Evolutionary conservation across 805 yeast genomes (phyloP).

Genomic region (Saturnispora quitensis): DNA sequence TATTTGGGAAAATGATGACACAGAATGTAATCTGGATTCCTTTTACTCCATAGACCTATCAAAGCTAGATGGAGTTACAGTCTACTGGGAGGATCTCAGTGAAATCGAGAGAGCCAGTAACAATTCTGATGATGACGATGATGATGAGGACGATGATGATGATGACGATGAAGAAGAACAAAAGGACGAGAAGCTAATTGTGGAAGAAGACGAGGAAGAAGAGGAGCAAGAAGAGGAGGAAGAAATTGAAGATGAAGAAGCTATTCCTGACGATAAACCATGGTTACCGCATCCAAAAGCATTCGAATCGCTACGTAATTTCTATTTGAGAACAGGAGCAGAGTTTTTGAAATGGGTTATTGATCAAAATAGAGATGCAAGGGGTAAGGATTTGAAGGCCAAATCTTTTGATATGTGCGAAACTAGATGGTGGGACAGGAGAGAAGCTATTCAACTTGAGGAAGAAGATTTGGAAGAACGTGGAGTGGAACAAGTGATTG

Average conservation of each 20-base stretch:
- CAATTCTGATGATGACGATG: constrained; percentile 55
- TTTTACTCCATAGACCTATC: constrained; percentile 80
- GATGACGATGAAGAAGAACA: constrained; percentile 43
- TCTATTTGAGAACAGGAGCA: constrained; percentile 80
- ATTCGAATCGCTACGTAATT: constrained; percentile 74
- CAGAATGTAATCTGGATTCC: constrained; percentile 75
- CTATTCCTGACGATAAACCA: constrained; percentile 84
- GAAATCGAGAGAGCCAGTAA: constrained; percentile 44
- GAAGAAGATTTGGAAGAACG: constrained; percentile 92
- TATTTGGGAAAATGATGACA: constrained; percentile 80
- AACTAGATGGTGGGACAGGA: constrained; percentile 97
- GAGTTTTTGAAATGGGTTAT: constrained; percentile 89
- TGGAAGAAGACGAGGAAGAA: constrained; percentile 30
- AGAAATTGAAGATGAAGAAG: constrained; percentile 52
- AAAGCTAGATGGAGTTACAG: constrained; percentile 77
- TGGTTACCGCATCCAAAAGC: constrained; percentile 97
- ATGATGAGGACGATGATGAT: constrained; percentile 61
- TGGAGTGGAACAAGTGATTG: constrained; percentile 83
- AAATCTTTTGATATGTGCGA: constrained; percentile 87
- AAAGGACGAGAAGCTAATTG: constrained; percentile 36
- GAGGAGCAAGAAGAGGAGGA: constrained; percentile 60
- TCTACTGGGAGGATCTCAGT: constrained; percentile 81
- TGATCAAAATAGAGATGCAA: constrained; percentile 70
- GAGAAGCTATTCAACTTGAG: constrained; percentile 80
- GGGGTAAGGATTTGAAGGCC: constrained; percentile 84